Evolutionary conservation across 768 basidiomycete genomes (phyloP).

Genomic region (Boletus subcaerulescens): DNA sequence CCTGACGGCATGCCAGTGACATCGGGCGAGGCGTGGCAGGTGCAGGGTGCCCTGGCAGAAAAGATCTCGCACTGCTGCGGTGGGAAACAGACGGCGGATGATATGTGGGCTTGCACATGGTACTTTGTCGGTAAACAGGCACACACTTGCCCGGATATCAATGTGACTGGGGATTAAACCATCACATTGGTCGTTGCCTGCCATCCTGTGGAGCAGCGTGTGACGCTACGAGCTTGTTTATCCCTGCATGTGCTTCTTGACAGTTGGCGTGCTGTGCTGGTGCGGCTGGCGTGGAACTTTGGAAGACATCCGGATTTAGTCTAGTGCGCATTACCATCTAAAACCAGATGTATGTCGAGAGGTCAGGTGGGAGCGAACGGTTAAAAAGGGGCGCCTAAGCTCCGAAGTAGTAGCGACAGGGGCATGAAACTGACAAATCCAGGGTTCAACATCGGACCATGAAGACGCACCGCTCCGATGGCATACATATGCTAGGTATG

Average conservation of each 20-base stretch:
- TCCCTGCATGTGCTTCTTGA: slow-evolving; percentile 7
- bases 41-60: not conserved
- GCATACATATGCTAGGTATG: not conserved
- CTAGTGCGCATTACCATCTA: slow-evolving; percentile 1
- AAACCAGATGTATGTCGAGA: not conserved
- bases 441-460: slow-evolving; percentile 17
- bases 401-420: slow-evolving; percentile 24
- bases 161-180: not conserved
- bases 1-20: not conserved
- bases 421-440: slow-evolving; percentile 15
- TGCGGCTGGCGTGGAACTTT: slow-evolving; percentile 8
- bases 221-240: slow-evolving; percentile 15
- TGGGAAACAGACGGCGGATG: not conserved
- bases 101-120: not conserved
- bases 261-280: slow-evolving; percentile 24
- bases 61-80: not conserved
- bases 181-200: slow-evolving; percentile 5
- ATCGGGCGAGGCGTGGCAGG: not conserved
- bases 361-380: slow-evolving; percentile 3
- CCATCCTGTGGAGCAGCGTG: slow-evolving; percentile 21
- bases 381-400: slow-evolving; percentile 34
- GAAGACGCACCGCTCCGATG: slow-evolving; percentile 7
- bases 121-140: slow-evolving; percentile 5
- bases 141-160: not conserved
- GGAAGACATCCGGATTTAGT: slow-evolving; percentile 7